A percentile compares a stretch with the other conserved stretches of the same genome.
phyloP scores from a whole-genome alignment of 139 green algal species.

The Chlorella sp. region DNA sequence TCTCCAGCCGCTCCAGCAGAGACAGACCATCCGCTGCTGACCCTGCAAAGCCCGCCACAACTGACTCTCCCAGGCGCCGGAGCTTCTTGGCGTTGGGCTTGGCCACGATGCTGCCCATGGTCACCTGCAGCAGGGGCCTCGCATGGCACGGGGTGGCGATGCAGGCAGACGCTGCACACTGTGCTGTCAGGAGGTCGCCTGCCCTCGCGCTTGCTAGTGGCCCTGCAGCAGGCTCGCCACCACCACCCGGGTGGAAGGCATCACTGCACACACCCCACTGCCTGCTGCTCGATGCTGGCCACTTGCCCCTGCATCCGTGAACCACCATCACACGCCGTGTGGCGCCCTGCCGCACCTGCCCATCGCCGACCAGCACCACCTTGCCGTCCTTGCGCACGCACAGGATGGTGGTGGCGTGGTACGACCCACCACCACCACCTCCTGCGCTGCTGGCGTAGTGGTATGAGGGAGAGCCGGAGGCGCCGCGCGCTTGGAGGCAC shows the following conservation, averaged over 20 bases:
- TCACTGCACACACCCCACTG: no score
- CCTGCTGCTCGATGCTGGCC: no score
- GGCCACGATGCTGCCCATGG: slow-evolving; percentile 24
- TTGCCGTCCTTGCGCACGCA: slow-evolving; percentile 31
- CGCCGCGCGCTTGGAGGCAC: not conserved
- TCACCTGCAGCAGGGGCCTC: slow-evolving; percentile 22
- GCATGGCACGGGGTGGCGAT: no score
- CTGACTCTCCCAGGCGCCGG: slow-evolving; percentile 30
- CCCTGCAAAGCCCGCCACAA: slow-evolving; percentile 48
- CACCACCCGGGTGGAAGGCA: no score
- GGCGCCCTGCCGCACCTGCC: slow-evolving; percentile 31
- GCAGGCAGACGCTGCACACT: no score
- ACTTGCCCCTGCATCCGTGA: no score
- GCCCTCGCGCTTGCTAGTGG: no score
- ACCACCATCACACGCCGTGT: no score
- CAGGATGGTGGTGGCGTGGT: slow-evolving; percentile 40
- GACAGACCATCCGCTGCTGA: slow-evolving; percentile 87
- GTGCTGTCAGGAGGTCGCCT: no score
- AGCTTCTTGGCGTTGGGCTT: slow-evolving; percentile 46
- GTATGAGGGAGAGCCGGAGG: not conserved
- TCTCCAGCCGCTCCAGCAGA: slow-evolving; percentile 84
- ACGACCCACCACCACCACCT: no score
- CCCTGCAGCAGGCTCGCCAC: no score
- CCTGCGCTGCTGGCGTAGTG: no score
- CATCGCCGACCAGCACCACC: slow-evolving; percentile 40